Percentiles rank a stretch among this genome's conserved stretches.
Evolutionary conservation across 352 stramenopile genomes (phyloP).

Genomic region (Phytophthora cryptogea): DNA sequence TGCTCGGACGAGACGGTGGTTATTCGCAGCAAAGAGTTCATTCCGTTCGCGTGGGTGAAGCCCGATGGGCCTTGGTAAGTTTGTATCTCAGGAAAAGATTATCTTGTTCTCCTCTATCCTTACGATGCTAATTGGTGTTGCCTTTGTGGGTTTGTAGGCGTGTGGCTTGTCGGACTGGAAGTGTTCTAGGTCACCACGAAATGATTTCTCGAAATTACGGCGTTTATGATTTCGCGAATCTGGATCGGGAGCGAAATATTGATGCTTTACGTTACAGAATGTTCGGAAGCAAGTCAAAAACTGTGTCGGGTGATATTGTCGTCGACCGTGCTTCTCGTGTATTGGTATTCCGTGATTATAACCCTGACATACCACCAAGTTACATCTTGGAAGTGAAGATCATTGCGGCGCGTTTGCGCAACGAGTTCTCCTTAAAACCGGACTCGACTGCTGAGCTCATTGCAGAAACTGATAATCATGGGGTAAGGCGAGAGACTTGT

Average conservation of each 20-base stretch:
- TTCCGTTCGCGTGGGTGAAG: constrained; percentile 83
- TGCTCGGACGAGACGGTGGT: constrained; percentile 66
- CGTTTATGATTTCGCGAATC: constrained; percentile 86
- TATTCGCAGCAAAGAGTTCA: constrained; percentile 71
- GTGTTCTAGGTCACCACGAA: constrained; percentile 49
- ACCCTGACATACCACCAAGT: constrained; percentile 50
- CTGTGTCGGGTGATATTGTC: constrained; percentile 75
- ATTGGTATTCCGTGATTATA: constrained; percentile 78
- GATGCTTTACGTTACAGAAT: constrained; percentile 74
- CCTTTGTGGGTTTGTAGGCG: constrained; percentile 43
- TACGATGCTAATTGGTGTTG: neutral
- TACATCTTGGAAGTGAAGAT: constrained; percentile 88
- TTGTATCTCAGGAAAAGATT: neutral
- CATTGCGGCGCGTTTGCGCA: constrained; percentile 68
- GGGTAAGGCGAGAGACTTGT: constrained; percentile 32
- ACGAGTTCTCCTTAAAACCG: constrained; percentile 64
- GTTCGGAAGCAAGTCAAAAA: constrained; percentile 69
- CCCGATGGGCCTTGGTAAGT: constrained; percentile 74
- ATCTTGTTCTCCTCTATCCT: neutral
- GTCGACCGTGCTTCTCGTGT: constrained; percentile 81
- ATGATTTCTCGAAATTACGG: constrained; percentile 61
- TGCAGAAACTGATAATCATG: constrained; percentile 68
- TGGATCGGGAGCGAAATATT: constrained; percentile 77
- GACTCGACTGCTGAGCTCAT: constrained; percentile 66
- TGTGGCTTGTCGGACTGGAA: constrained; percentile 68